A percentile compares a stretch with the other conserved stretches of the same genome.
Conservation (phyloP, 345 rosid genomes). For the Crucihimalaya himalaica region DNA sequence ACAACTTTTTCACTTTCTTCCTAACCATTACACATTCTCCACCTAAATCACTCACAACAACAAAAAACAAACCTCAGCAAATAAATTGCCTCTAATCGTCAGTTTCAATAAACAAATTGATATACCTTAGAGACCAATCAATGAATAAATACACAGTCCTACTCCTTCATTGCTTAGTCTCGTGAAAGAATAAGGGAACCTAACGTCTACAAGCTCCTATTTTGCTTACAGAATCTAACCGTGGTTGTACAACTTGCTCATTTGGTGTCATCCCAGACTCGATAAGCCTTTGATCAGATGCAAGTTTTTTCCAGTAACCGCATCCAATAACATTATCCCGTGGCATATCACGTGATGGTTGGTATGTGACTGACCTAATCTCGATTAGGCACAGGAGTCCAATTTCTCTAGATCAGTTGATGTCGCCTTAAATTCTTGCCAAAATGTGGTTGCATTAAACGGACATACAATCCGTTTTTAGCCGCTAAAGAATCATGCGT, state of each 20-base stretch:
- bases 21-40: conserved; percentile 40
- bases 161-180: conserved; percentile 45
- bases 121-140: conserved; percentile 32
- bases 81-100: conserved; percentile 24
- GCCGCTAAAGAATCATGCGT: conserved; percentile 78
- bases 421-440: conserved; percentile 94
- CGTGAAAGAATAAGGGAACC: conserved; percentile 70
- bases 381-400: conserved; percentile 22
- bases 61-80: conserved; percentile 29
- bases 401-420: conserved; percentile 55
- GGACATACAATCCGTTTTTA: conserved; percentile 89
- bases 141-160: conserved; percentile 35
- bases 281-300: conserved; percentile 24
- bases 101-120: conserved; percentile 39
- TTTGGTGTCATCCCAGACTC: neutral
- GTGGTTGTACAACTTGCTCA: conserved; percentile 34
- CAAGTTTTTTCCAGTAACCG: conserved; percentile 1
- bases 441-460: conserved; percentile 98
- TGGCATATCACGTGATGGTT: neutral
- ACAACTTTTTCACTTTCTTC: conserved; percentile 2
- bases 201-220: conserved; percentile 41
- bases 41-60: conserved; percentile 33
- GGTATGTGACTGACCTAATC: conserved; percentile 24
- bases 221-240: conserved; percentile 40
- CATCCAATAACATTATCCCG: conserved; percentile 10